Percentiles rank a stretch among this genome's conserved stretches.
phyloP scores from a whole-genome alignment of 1,139 yeast species.

The Pichia sp. region DNA sequence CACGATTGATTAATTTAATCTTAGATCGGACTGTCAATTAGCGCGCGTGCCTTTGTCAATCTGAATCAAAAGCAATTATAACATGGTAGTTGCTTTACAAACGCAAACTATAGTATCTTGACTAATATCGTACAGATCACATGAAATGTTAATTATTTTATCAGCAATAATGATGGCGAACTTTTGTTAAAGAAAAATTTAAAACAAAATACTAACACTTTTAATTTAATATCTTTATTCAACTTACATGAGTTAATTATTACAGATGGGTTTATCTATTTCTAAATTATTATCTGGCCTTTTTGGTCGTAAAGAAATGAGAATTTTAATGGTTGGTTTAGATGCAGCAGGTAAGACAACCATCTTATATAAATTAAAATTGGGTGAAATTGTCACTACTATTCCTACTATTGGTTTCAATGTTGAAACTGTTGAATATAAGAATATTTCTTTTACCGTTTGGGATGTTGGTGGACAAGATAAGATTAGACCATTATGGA shows the following conservation, averaged over 20 bases:
- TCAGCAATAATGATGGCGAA: too few relatives aligned
- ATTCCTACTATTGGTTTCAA: constrained; percentile 93
- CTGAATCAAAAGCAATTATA: too few relatives aligned
- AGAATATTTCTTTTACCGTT: constrained; percentile 88
- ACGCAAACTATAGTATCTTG: too few relatives aligned
- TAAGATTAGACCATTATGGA: constrained; percentile 92
- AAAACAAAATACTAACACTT: constrained; percentile 9
- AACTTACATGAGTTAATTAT: too few relatives aligned
- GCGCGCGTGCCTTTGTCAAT: too few relatives aligned
- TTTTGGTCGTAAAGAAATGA: constrained; percentile 77
- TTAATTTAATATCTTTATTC: not conserved
- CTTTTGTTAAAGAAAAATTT: too few relatives aligned
- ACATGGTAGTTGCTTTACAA: too few relatives aligned
- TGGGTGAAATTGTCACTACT: constrained; percentile 90
- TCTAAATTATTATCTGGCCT: constrained; percentile 87
- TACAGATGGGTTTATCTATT: constrained; percentile 75
- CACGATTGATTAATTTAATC: too few relatives aligned
- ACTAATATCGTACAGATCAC: too few relatives aligned
- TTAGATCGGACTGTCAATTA: too few relatives aligned
- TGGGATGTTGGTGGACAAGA: constrained; percentile 99
- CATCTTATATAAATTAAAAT: constrained; percentile 79
- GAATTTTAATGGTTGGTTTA: constrained; percentile 91
- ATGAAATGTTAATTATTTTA: too few relatives aligned
- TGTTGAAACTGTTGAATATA: constrained; percentile 91
- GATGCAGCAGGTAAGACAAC: constrained; percentile 94